Percentiles rank a stretch among this genome's conserved stretches.
Conservation (phyloP, 441 rosid species). For the Erysimum pusillum region DNA sequence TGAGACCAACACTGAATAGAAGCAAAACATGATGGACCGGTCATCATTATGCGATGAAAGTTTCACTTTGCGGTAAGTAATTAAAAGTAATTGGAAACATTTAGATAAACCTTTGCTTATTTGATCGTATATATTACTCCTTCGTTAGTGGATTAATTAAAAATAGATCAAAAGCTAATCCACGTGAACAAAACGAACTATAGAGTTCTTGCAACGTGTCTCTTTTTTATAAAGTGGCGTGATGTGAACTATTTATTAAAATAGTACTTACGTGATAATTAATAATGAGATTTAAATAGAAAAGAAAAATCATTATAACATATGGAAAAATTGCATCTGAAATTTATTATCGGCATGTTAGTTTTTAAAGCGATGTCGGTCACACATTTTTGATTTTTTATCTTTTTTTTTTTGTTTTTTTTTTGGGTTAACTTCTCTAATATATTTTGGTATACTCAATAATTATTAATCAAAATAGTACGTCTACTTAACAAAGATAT, state of each 20-base stretch:
- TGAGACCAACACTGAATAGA: background rate
- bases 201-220: conserved; percentile 38
- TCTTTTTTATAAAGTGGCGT: conserved; percentile 31
- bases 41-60: conserved; percentile 26
- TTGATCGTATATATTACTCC: background rate
- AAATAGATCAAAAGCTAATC: conserved; percentile 35
- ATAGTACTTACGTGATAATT: background rate
- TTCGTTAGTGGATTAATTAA: conserved; percentile 30
- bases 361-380: conserved; percentile 25
- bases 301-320: background rate
- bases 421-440: background rate
- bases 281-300: background rate
- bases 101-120: conserved; percentile 30
- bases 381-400: background rate
- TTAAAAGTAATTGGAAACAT: conserved; percentile 10
- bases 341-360: conserved; percentile 26
- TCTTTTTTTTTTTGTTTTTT: background rate
- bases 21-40: conserved; percentile 13
- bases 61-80: conserved; percentile 20
- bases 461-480: background rate
- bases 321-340: conserved; percentile 11
- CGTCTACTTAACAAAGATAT: background rate
- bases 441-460: background rate
- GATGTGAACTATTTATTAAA: conserved; percentile 13
- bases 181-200: conserved; percentile 45